Evolutionary conservation across 2,329 filamentous ascomycete species (phyloP).

Genomic region (Pseudocercospora vitis): DNA sequence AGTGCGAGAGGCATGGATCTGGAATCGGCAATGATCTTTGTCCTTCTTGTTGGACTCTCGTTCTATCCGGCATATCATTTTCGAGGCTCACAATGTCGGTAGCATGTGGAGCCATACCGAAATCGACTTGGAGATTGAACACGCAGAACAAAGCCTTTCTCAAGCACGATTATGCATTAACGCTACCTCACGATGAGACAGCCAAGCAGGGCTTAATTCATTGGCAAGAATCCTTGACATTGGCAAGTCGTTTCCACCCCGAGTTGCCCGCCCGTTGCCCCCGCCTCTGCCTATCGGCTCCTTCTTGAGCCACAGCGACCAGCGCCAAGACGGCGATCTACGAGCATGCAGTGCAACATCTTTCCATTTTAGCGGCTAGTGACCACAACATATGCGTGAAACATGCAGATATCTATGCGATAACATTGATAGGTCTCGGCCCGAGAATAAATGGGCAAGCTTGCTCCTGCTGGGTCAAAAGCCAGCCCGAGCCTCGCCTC

Average conservation of each 20-base stretch:
- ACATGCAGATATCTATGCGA: conserved; percentile 8
- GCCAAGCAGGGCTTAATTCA: conserved; percentile 2
- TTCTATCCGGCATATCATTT: not conserved
- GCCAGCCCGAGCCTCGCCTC: not conserved
- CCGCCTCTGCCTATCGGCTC: conserved; percentile 14
- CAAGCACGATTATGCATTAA: not conserved
- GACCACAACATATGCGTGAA: conserved; percentile 3
- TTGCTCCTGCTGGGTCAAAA: not conserved
- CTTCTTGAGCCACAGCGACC: not conserved
- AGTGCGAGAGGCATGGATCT: conserved; percentile 43
- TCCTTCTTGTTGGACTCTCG: conserved; percentile 1
- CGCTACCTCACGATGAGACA: not conserved
- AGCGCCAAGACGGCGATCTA: conserved; percentile 9
- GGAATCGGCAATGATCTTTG: conserved; percentile 24
- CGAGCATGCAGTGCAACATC: conserved; percentile 3
- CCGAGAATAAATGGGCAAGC: conserved; percentile 1
- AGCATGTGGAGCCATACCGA: conserved; percentile 26
- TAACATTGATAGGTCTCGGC: conserved; percentile 9
- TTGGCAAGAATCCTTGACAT: conserved; percentile 6
- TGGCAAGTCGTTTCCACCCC: conserved; percentile 6
- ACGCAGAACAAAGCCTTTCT: not conserved
- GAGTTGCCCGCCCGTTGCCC: conserved; percentile 12
- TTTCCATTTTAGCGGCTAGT: conserved; percentile 11
- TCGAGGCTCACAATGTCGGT: conserved; percentile 3
- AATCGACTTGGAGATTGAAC: too few species aligned